phyloP scores from a whole-genome alignment of 257 asterid species.

The Solanum corneliomulleri region DNA sequence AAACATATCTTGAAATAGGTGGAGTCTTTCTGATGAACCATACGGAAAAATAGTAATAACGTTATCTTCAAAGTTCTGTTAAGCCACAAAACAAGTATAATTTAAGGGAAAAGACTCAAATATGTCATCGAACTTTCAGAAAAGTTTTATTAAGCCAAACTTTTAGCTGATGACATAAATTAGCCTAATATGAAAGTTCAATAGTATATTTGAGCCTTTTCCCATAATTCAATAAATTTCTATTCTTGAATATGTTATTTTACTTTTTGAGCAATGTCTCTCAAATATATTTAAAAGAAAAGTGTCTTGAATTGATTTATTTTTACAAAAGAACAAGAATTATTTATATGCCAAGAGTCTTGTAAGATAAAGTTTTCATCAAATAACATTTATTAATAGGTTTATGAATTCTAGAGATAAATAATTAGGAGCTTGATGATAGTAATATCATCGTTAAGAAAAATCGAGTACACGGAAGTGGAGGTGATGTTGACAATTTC shows the following conservation, averaged over 20 bases:
- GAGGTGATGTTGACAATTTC: not conserved
- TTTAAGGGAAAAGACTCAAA: not conserved
- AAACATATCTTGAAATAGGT: no score
- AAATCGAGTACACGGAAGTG: not conserved
- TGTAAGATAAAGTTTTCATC: not conserved
- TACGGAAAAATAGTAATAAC: no score
- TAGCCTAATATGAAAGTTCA: no score
- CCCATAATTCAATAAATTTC: not conserved
- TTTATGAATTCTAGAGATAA: not conserved
- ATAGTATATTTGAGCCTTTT: no score
- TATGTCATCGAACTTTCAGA: no score
- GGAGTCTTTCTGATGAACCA: not conserved
- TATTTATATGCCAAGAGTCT: not conserved
- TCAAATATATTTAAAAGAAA: not conserved
- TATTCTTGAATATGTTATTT: not conserved
- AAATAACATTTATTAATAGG: not conserved
- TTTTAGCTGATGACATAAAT: no score
- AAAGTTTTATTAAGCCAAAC: no score
- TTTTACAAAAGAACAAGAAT: not conserved
- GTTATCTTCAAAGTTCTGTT: not conserved
- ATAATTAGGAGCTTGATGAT: not conserved
- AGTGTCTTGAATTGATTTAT: not conserved
- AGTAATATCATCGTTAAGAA: not conserved
- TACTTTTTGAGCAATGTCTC: not conserved
- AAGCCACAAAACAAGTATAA: not conserved